phyloP scores from a whole-genome alignment of 768 basidiomycete genomes.

The Boletus speciosus region DNA sequence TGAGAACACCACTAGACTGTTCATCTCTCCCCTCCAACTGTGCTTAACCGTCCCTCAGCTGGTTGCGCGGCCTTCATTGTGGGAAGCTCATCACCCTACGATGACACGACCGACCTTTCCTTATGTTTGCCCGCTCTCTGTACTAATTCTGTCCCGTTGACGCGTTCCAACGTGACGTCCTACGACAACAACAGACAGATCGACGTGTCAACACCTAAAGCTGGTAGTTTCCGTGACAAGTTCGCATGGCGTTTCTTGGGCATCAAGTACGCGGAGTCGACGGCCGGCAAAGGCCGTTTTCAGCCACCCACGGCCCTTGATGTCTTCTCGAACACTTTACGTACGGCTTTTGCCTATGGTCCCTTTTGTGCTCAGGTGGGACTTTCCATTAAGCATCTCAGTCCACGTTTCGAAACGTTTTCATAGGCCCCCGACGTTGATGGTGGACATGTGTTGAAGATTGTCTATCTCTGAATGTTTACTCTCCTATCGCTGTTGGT shows the following conservation, averaged over 20 bases:
- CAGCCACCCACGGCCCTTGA: conserved; percentile 9
- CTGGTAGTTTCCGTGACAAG: conserved; percentile 19
- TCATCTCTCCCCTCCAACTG: background rate
- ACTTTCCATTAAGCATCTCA: background rate
- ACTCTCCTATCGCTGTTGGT: conserved; percentile 6
- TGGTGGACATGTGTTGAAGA: conserved; percentile 13
- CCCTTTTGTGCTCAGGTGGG: conserved; percentile 19
- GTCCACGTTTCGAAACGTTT: background rate
- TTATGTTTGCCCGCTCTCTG: conserved; percentile 12
- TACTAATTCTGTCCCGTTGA: conserved; percentile 19
- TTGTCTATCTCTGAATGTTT: conserved; percentile 21
- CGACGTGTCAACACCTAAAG: conserved; percentile 10
- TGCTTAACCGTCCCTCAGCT: background rate
- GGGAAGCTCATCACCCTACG: background rate
- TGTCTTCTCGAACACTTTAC: background rate
- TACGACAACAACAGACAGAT: conserved; percentile 14
- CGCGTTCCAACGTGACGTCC: conserved; percentile 20
- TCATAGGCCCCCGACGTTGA: conserved; percentile 13
- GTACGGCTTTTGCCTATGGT: conserved; percentile 10
- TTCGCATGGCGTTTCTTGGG: conserved; percentile 19
- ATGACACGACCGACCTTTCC: background rate
- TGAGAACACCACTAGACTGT: conserved; percentile 2
- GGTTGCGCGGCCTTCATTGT: background rate
- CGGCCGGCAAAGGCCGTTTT: conserved; percentile 9
- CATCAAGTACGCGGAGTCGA: conserved; percentile 12